phyloP scores from a whole-genome alignment of 352 stramenopile genomes.

The Pseudoperonospora humuli region DNA sequence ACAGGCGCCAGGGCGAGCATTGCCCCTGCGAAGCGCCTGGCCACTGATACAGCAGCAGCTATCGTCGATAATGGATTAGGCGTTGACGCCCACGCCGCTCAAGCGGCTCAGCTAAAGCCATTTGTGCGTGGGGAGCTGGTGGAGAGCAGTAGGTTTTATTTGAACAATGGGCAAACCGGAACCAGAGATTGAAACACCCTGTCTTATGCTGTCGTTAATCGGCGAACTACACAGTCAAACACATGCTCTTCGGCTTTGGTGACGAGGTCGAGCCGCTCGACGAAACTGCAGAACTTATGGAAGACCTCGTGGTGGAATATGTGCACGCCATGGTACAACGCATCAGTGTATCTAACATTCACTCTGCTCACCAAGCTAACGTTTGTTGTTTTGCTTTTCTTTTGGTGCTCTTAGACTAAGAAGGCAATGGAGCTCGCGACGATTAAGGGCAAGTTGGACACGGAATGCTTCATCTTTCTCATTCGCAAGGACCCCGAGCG shows the following conservation, averaged over 20 bases:
- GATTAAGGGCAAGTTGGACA: conserved; percentile 83
- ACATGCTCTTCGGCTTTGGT: conserved; percentile 87
- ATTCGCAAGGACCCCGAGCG: conserved; percentile 80
- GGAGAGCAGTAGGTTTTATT: conserved; percentile 65
- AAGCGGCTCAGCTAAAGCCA: conserved; percentile 45
- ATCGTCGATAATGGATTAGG: conserved; percentile 1
- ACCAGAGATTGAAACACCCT: conserved; percentile 5
- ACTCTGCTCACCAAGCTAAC: background rate
- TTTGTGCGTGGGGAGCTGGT: conserved; percentile 70
- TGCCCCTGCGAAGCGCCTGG: conserved; percentile 28
- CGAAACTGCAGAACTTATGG: conserved; percentile 78
- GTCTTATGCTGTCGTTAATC: background rate
- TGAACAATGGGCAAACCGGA: background rate
- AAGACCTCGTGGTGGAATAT: conserved; percentile 81
- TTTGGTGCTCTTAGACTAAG: conserved; percentile 48
- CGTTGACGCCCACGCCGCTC: conserved; percentile 6
- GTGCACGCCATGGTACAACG: conserved; percentile 65
- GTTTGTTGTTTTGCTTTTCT: background rate
- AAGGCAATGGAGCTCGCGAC: conserved; percentile 75
- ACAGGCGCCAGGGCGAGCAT: conserved; percentile 23
- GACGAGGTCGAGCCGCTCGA: conserved; percentile 61
- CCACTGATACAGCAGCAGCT: conserved; percentile 4
- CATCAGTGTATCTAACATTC: background rate
- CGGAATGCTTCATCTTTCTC: conserved; percentile 86
- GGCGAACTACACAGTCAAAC: conserved; percentile 55